These are phyloP conservation scores for Glycine soja DNA, from an alignment of 306 rosid species.

Conservation along the genomic window DNA sequence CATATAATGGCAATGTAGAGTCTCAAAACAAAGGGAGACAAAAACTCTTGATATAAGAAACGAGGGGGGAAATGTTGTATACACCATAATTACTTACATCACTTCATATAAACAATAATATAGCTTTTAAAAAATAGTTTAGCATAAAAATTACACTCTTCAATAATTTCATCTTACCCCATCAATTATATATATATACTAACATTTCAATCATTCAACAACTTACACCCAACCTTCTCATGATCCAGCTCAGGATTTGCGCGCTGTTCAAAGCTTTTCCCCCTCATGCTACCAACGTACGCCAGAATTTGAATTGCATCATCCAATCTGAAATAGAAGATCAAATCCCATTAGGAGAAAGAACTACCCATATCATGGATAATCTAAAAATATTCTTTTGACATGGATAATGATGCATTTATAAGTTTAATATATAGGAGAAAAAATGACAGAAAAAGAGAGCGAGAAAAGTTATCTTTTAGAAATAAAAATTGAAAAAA, in stretches of 20 bases:
- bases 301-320: conserved; percentile 69
- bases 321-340: conserved; percentile 66
- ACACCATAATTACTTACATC: conserved; percentile 45
- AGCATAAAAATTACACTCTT: conserved; percentile 43
- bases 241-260: conserved; percentile 91
- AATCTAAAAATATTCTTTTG: too few relatives aligned
- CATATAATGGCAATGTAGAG: background rate
- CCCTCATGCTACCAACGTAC: conserved; percentile 68
- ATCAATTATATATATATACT: background rate
- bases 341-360: too few relatives aligned
- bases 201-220: too few relatives aligned
- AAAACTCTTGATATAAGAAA: conserved; percentile 1
- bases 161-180: background rate
- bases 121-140: conserved; percentile 33
- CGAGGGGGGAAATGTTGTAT: conserved; percentile 3
- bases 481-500: too few relatives aligned
- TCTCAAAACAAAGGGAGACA: background rate
- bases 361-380: too few relatives aligned
- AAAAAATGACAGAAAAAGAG: too few relatives aligned
- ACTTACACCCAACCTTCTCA: conserved; percentile 45
- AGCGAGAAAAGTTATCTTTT: too few relatives aligned
- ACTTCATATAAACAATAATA: conserved; percentile 47
- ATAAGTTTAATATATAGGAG: too few relatives aligned
- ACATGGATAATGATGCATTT: too few relatives aligned
- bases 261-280: conserved; percentile 54